Percentiles rank a stretch among this genome's conserved stretches.
These are phyloP conservation scores for Jacaranda mimosifolia DNA, from an alignment of 257 asterid genomes.

Conservation along the genomic window DNA sequence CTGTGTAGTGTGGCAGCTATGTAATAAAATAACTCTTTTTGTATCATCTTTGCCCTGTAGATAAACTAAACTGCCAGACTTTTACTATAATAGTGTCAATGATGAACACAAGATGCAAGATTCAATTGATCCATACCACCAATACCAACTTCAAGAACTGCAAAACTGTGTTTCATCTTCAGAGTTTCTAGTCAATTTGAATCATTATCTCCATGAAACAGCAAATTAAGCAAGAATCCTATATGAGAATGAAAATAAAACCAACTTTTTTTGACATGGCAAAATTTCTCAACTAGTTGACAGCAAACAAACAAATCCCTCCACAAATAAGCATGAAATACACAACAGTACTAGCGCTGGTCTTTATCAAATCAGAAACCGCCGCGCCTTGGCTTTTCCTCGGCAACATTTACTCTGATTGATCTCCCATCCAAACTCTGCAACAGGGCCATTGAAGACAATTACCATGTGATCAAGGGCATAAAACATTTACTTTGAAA, in stretches of 20 bases:
- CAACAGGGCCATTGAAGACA: conserved; percentile 23
- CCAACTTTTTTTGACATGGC: background rate
- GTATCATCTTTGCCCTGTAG: background rate
- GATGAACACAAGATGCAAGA: too few species aligned
- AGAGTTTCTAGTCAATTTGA: background rate
- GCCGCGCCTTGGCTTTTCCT: conserved; percentile 47
- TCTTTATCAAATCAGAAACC: conserved; percentile 41
- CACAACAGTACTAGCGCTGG: background rate
- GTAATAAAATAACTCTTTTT: background rate
- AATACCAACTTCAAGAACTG: too few species aligned
- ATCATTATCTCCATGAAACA: conserved; percentile 6
- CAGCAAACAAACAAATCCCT: conserved; percentile 14
- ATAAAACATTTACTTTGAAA: background rate
- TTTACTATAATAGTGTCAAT: background rate
- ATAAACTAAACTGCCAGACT: background rate
- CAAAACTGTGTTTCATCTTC: background rate
- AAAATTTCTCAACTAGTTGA: conserved; percentile 26
- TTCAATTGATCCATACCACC: too few species aligned
- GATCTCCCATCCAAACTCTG: conserved; percentile 64
- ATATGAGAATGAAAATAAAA: background rate
- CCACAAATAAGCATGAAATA: conserved; percentile 27
- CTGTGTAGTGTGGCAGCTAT: background rate
- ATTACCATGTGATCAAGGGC: background rate
- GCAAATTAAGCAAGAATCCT: conserved; percentile 27
- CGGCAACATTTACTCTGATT: conserved; percentile 54